Percentiles rank a stretch among this genome's conserved stretches.
Evolutionary conservation across 2,329 filamentous ascomycete species (phyloP).

Genomic region (Fusarium penzigii): DNA sequence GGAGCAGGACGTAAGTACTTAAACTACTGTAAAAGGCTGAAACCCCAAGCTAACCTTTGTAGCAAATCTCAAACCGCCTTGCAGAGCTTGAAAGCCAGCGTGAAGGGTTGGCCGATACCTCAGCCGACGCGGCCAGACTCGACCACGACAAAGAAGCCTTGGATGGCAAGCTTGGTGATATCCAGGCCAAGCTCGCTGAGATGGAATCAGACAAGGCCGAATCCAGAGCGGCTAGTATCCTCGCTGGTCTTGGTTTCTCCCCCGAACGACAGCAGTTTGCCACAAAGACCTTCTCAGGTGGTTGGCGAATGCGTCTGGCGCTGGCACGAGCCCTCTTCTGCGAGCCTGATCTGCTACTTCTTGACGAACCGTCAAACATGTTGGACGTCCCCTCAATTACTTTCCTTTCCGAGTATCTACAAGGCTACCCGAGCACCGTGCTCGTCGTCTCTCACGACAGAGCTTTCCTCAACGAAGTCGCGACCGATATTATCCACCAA

Average conservation of each 20-base stretch:
- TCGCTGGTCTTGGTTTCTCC: constrained; percentile 96
- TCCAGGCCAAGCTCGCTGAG: constrained; percentile 88
- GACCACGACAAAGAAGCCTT: constrained; percentile 88
- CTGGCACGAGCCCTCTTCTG: constrained; percentile 95
- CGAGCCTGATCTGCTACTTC: constrained; percentile 90
- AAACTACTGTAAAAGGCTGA: neutral
- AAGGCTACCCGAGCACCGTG: constrained; percentile 90
- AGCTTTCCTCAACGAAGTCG: constrained; percentile 97
- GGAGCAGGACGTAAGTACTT: constrained; percentile 73
- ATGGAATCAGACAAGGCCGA: constrained; percentile 99
- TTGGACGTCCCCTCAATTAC: constrained; percentile 99
- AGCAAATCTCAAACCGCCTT: constrained; percentile 78
- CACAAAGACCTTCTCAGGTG: constrained; percentile 97
- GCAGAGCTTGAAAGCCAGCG: constrained; percentile 76
- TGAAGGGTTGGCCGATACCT: constrained; percentile 83
- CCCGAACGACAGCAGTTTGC: constrained; percentile 87
- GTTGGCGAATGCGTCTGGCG: constrained; percentile 98
- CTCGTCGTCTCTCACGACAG: constrained; percentile 98
- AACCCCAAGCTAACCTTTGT: constrained; percentile 30
- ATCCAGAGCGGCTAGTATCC: constrained; percentile 89
- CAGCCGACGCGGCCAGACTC: constrained; percentile 79
- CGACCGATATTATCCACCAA: constrained; percentile 98
- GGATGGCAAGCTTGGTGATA: constrained; percentile 86
- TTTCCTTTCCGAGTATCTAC: constrained; percentile 94
- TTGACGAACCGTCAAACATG: constrained; percentile 99